Conservation (phyloP, 108 stramenopile genomes). For the Schizochytrium sp. region DNA sequence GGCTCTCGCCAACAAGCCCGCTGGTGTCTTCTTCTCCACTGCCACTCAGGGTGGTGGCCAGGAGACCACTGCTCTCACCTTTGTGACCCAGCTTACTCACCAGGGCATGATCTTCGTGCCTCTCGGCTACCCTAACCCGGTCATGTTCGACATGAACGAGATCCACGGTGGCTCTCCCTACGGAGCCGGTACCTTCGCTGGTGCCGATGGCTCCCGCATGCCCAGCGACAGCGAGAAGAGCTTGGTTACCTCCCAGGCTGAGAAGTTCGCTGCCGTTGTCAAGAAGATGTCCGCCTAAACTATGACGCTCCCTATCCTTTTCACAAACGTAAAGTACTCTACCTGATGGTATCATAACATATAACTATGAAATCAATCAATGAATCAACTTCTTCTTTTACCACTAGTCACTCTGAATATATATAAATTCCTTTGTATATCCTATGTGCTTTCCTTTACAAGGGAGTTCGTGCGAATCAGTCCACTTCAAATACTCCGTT, state of each 20-base stretch:
- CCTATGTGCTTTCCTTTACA: too few relatives aligned
- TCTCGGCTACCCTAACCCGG: constrained; percentile 76
- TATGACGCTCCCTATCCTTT: constrained; percentile 40
- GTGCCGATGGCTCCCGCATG: constrained; percentile 78
- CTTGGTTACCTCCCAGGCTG: constrained; percentile 75
- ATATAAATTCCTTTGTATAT: too few relatives aligned
- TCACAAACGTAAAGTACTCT: too few relatives aligned
- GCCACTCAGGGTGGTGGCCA: constrained; percentile 82
- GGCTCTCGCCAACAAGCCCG: constrained; percentile 80
- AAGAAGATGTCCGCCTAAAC: constrained; percentile 74
- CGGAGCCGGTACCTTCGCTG: constrained; percentile 81
- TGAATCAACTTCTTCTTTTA: too few relatives aligned
- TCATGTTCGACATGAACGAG: constrained; percentile 73
- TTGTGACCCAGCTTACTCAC: constrained; percentile 79
- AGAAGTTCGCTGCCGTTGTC: constrained; percentile 76
- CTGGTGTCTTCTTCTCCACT: constrained; percentile 77
- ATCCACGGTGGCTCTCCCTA: constrained; percentile 79
- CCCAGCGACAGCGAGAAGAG: constrained; percentile 78
- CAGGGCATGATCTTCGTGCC: constrained; percentile 85
- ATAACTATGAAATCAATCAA: too few relatives aligned
- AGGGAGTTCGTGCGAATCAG: too few relatives aligned
- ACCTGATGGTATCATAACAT: too few relatives aligned
- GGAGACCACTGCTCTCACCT: constrained; percentile 79
- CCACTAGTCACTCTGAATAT: too few relatives aligned
- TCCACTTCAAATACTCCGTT: too few relatives aligned